Evolutionary conservation across 2,329 filamentous ascomycete genomes (phyloP).

Genomic region (Huntiella decipiens): DNA sequence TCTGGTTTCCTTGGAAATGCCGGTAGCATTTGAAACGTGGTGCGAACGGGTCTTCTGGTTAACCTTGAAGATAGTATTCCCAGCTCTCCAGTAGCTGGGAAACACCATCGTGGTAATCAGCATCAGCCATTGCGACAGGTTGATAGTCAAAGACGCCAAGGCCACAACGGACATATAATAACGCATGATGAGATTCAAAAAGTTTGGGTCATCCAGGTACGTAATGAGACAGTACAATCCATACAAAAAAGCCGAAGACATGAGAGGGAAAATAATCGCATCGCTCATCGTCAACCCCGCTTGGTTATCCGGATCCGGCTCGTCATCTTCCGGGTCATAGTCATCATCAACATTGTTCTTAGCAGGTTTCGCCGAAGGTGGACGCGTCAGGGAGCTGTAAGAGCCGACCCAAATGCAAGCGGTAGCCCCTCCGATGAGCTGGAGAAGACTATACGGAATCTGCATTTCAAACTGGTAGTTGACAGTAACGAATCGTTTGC

Average conservation of each 20-base stretch:
- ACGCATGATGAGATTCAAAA: conserved; percentile 67
- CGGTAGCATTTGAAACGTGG: conserved; percentile 6
- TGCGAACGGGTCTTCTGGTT: conserved; percentile 15
- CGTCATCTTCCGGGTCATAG: conserved; percentile 26
- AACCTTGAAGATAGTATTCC: conserved; percentile 19
- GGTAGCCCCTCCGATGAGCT: conserved; percentile 45
- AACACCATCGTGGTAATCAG: conserved; percentile 50
- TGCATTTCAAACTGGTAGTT: background rate
- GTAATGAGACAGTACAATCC: conserved; percentile 78
- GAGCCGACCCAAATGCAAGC: conserved; percentile 71
- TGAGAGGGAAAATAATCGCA: conserved; percentile 65
- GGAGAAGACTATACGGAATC: conserved; percentile 13
- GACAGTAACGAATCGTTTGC: too few relatives aligned
- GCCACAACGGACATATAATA: conserved; percentile 70
- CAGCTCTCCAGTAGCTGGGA: conserved; percentile 45
- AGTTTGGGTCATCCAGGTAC: conserved; percentile 61
- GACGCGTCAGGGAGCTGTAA: conserved; percentile 68
- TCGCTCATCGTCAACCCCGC: conserved; percentile 36
- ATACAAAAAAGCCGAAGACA: conserved; percentile 53
- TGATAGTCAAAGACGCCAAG: conserved; percentile 53
- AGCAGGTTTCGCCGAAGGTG: conserved; percentile 52
- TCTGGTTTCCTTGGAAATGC: conserved; percentile 12
- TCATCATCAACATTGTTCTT: conserved; percentile 13
- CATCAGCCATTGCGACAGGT: conserved; percentile 54
- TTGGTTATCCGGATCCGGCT: conserved; percentile 33